A percentile compares a stretch with the other conserved stretches of the same genome.
Conservation (phyloP, 257 asterid species). For the Ligustrum vulgare region DNA sequence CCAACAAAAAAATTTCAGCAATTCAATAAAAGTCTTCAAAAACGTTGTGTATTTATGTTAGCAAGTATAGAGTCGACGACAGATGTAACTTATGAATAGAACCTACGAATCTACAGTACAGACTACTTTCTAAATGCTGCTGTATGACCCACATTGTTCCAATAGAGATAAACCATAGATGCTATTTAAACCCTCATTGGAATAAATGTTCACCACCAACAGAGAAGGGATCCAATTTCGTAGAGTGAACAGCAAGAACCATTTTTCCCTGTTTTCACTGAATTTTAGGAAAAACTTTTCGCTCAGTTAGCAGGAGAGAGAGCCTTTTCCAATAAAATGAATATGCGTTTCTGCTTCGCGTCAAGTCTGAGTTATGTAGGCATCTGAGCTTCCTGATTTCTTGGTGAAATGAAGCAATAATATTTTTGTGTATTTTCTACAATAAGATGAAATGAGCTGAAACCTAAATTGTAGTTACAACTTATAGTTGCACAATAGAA, state of each 20-base stretch:
- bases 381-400: not conserved
- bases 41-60: not conserved
- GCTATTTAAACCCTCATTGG: not conserved
- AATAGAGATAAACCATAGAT: not conserved
- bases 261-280: not conserved
- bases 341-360: not conserved
- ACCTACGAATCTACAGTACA: conserved; percentile 2
- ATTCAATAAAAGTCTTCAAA: not conserved
- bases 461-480: not conserved
- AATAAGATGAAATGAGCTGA: not conserved
- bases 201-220: not conserved
- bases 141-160: not conserved
- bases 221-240: not conserved
- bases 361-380: not conserved
- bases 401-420: not conserved
- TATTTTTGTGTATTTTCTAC: not conserved
- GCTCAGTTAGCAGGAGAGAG: not conserved
- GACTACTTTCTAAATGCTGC: not conserved
- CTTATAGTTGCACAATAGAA: not conserved
- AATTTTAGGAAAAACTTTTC: not conserved
- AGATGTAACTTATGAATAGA: not conserved
- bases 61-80: too few species aligned
- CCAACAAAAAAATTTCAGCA: not conserved
- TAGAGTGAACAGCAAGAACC: not conserved
- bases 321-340: not conserved